These are phyloP conservation scores for Leishmania tarentolae DNA, from an alignment of 208 protist genomes.

Conservation along the genomic window DNA sequence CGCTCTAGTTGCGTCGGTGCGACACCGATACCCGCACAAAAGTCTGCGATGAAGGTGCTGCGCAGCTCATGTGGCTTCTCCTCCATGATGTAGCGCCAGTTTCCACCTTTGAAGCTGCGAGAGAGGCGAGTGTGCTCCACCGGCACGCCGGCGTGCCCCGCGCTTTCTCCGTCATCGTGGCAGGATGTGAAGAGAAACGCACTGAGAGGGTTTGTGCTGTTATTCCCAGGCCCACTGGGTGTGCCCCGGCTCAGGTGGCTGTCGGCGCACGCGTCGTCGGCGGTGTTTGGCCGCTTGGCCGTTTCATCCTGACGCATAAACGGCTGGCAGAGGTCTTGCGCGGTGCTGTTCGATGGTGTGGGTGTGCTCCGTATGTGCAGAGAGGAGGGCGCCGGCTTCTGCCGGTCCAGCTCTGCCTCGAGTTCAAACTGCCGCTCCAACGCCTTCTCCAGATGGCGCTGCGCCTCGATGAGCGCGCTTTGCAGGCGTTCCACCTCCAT, in stretches of 20 bases:
- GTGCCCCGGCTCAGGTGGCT: background rate
- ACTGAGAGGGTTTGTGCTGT: background rate
- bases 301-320: slow-evolving; percentile 19
- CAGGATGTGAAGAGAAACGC: background rate
- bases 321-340: slow-evolving; percentile 4
- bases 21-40: slow-evolving; percentile 43
- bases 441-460: slow-evolving; percentile 8
- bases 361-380: background rate
- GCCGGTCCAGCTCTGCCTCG: slow-evolving; percentile 5
- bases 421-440: slow-evolving; percentile 14
- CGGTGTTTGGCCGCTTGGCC: slow-evolving; percentile 9
- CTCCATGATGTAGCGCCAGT: slow-evolving; percentile 56
- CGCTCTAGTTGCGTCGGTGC: slow-evolving; percentile 39
- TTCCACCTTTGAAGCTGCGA: slow-evolving; percentile 43
- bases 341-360: background rate
- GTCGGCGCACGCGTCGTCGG: slow-evolving; percentile 6
- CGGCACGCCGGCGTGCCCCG: background rate
- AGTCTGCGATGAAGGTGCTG: slow-evolving; percentile 45
- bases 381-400: background rate
- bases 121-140: slow-evolving; percentile 26
- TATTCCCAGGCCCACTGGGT: background rate
- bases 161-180: background rate
- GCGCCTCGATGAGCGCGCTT: slow-evolving; percentile 4
- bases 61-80: slow-evolving; percentile 59
- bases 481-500: slow-evolving; percentile 9